phyloP scores from a whole-genome alignment of 352 stramenopile species.

The Pythium aquatile region DNA sequence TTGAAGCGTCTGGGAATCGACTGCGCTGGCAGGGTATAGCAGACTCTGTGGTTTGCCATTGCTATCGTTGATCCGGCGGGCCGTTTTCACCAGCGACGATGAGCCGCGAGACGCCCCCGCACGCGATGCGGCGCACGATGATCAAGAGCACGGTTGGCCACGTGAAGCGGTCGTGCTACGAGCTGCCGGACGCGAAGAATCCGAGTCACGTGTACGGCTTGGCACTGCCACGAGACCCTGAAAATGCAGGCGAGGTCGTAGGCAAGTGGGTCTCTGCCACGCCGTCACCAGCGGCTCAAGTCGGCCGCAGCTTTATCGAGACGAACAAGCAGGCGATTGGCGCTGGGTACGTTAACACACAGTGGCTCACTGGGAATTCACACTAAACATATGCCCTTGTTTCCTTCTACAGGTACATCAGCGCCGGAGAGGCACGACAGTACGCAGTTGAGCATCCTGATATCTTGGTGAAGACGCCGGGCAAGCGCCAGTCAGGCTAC shows the following conservation, averaged over 20 bases:
- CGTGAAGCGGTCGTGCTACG: conserved; percentile 60
- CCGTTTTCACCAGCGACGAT: conserved; percentile 16
- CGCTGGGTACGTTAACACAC: conserved; percentile 34
- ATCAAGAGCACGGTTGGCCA: conserved; percentile 75
- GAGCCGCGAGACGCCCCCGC: conserved; percentile 35
- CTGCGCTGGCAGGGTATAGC: no score
- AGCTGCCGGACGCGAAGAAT: conserved; percentile 65
- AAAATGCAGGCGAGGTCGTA: conserved; percentile 72
- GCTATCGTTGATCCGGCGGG: not conserved
- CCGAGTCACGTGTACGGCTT: conserved; percentile 67
- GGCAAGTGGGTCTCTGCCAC: conserved; percentile 68
- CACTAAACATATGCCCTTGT: conserved; percentile 4
- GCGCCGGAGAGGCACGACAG: conserved; percentile 49
- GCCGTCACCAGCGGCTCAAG: conserved; percentile 58
- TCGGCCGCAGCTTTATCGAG: conserved; percentile 73
- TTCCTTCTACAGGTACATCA: conserved; percentile 42
- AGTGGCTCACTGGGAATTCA: not conserved
- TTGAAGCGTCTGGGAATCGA: not conserved
- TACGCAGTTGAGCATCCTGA: conserved; percentile 73
- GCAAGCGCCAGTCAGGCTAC: conserved; percentile 56
- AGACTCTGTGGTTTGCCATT: not conserved
- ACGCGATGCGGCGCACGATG: conserved; percentile 70
- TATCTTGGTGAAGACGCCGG: conserved; percentile 61
- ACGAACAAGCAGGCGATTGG: conserved; percentile 71
- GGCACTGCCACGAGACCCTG: conserved; percentile 63